These are phyloP conservation scores for Podospora bellae-mahoneyi DNA, from an alignment of 495 filamentous ascomycete species.

Conservation along the genomic window DNA sequence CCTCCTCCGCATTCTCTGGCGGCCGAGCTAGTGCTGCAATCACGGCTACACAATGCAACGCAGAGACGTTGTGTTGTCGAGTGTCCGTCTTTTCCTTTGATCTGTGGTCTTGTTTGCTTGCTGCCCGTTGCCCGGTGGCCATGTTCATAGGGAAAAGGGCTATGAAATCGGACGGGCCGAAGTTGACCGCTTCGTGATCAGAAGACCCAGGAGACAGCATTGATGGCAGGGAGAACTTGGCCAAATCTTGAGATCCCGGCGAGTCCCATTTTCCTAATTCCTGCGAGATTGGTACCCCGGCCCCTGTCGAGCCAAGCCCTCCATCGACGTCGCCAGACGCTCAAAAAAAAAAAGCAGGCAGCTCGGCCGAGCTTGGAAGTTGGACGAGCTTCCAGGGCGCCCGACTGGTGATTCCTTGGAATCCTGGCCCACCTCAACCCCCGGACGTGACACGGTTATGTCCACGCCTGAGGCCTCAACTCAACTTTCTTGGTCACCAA, in stretches of 20 bases:
- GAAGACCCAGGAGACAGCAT: not conserved
- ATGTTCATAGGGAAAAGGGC: not conserved
- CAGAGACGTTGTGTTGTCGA: not conserved
- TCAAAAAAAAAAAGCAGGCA: slow-evolving; percentile 8
- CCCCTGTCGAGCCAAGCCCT: slow-evolving; percentile 13
- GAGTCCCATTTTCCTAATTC: not conserved
- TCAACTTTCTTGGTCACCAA: slow-evolving; percentile 10
- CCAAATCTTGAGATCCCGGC: not conserved
- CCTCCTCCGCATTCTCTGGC: not conserved
- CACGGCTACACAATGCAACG: not conserved
- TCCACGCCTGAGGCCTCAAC: slow-evolving; percentile 25
- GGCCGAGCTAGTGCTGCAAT: not conserved
- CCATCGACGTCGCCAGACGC: slow-evolving; percentile 20
- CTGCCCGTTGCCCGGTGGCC: not conserved
- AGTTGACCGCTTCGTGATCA: not conserved
- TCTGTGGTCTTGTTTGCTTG: not conserved
- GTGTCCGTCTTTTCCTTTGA: not conserved
- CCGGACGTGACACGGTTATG: slow-evolving; percentile 20
- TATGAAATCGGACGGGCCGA: not conserved
- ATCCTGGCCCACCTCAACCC: slow-evolving; percentile 12
- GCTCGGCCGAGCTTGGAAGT: slow-evolving; percentile 20
- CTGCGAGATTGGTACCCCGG: slow-evolving; percentile 9
- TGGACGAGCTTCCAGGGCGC: slow-evolving; percentile 20
- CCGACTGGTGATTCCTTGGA: slow-evolving; percentile 23
- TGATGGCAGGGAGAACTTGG: not conserved